These are phyloP conservation scores for Garcia nutans DNA, from an alignment of 345 rosid genomes.

Conservation along the genomic window DNA sequence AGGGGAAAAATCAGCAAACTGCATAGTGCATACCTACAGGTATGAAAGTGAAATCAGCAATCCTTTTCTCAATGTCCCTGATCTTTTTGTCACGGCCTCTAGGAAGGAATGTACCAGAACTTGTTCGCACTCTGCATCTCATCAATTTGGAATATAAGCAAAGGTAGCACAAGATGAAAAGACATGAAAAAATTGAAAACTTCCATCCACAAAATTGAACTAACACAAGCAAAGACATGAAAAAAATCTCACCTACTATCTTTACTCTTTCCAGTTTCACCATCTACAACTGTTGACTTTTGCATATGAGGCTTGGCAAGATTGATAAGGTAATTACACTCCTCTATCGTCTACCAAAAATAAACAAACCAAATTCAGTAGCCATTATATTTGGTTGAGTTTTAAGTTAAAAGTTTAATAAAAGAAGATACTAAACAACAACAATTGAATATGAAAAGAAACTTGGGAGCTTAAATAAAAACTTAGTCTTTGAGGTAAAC, in stretches of 20 bases:
- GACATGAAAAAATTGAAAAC: background rate
- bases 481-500: background rate
- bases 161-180: slow-evolving; percentile 9
- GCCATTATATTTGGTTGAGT: background rate
- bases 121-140: slow-evolving; percentile 73
- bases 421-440: background rate
- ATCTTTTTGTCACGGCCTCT: slow-evolving; percentile 79
- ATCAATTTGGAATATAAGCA: slow-evolving; percentile 2
- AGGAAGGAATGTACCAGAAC: slow-evolving; percentile 76
- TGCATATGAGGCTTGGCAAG: slow-evolving; percentile 81
- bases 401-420: background rate
- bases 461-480: background rate
- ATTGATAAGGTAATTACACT: slow-evolving; percentile 71
- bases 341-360: slow-evolving; percentile 62
- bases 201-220: background rate
- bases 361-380: background rate
- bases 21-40: slow-evolving; percentile 80
- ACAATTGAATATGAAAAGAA: background rate
- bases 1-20: slow-evolving; percentile 8
- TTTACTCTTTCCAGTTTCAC: slow-evolving; percentile 76
- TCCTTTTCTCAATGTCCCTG: slow-evolving; percentile 77
- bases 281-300: slow-evolving; percentile 84
- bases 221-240: background rate
- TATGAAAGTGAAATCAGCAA: slow-evolving; percentile 83
- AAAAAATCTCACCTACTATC: slow-evolving; percentile 66